Evolutionary conservation across 768 basidiomycete species (phyloP), one percentile per base, ranked within the genome.

Genomic region (Termitomyces titanicus): DNA sequence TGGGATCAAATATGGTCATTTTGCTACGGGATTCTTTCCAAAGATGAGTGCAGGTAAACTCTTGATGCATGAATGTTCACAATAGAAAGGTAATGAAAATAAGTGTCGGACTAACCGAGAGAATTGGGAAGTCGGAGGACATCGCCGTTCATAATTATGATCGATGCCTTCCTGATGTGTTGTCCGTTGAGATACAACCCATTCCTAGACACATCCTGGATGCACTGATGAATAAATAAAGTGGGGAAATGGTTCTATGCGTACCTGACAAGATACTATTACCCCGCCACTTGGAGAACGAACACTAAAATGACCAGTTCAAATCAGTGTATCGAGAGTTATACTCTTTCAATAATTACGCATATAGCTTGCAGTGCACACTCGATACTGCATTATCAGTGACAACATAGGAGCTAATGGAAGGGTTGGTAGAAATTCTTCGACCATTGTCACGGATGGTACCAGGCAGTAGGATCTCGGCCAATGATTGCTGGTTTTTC

Each of bases 61-160:
- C 89, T 92, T 43, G 25, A 43, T 39, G 31, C 47, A 43, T 18
- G 31, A 50, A 35, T 34, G 27, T 47, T 29, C 25, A 31, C 46
- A 48, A 50, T 10, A 51, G 33, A 24, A 35, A 38, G 18, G 6
- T 6, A 12, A 12, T 44, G 24, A 18, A 25, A 15, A 55, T 20
- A n/a, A n/a, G 20, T 13, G 52, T 13, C 22, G 20, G 35, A 59
- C 63, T 47, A 57, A 86, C 89, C 74, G 62, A 84, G 79, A 11
- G 86, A 86, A 45, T 81, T 77, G 0, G 89, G 88, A 37, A 93
- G 78, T 60, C 81, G 74, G 47, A 93, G 68, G 1, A 77, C 65
- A 64, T 93, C 90, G 7, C 88, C 86, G 62, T 93, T 80, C 86
- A 89, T 85, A 13, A 93, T 72, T 51, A 93, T 85, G 22, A 86